These are phyloP conservation scores for Biscutella laevigata DNA, from an alignment of 441 rosid species.

Conservation along the genomic window DNA sequence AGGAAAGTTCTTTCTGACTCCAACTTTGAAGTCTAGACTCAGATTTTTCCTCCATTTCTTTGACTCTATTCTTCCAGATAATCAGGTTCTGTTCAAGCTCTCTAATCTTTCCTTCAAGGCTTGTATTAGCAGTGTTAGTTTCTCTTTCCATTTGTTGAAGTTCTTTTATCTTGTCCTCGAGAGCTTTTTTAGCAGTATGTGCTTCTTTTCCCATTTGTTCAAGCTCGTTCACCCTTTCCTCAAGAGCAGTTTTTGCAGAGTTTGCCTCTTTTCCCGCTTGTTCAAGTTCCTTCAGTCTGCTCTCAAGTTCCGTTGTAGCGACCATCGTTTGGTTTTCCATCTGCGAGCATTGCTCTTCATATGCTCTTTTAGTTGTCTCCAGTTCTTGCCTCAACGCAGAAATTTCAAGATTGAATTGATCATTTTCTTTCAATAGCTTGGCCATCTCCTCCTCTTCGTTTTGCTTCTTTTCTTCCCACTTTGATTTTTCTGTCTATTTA, in stretches of 20 bases:
- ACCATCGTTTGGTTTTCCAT: slow-evolving; percentile 44
- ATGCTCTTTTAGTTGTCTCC: slow-evolving; percentile 39
- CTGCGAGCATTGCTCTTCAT: slow-evolving; percentile 41
- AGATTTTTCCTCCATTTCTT: slow-evolving; percentile 51
- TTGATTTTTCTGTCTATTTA: slow-evolving; percentile 44
- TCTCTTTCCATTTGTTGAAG: slow-evolving; percentile 36
- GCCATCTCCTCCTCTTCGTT: slow-evolving; percentile 35
- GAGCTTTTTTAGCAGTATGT: slow-evolving; percentile 32
- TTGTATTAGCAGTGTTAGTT: slow-evolving; percentile 36
- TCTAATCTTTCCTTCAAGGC: slow-evolving; percentile 46
- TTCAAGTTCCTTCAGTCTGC: slow-evolving; percentile 38
- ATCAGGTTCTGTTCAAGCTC: slow-evolving; percentile 31
- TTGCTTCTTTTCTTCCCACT: slow-evolving; percentile 44
- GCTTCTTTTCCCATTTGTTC: slow-evolving; percentile 40
- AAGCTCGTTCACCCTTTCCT: slow-evolving; percentile 42
- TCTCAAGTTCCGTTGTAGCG: slow-evolving; percentile 41
- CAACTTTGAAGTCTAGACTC: slow-evolving; percentile 44
- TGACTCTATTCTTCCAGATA: slow-evolving; percentile 43
- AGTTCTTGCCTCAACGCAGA: slow-evolving; percentile 46
- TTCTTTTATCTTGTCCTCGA: slow-evolving; percentile 43
- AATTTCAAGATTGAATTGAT: slow-evolving; percentile 32
- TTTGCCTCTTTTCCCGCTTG: slow-evolving; percentile 37
- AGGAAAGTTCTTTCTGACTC: slow-evolving; percentile 49
- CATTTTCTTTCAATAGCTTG: slow-evolving; percentile 37
- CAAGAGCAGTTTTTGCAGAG: slow-evolving; percentile 38